These are phyloP conservation scores for Sporothrix curviconia DNA, from an alignment of 2,329 filamentous ascomycete genomes.

Conservation along the genomic window DNA sequence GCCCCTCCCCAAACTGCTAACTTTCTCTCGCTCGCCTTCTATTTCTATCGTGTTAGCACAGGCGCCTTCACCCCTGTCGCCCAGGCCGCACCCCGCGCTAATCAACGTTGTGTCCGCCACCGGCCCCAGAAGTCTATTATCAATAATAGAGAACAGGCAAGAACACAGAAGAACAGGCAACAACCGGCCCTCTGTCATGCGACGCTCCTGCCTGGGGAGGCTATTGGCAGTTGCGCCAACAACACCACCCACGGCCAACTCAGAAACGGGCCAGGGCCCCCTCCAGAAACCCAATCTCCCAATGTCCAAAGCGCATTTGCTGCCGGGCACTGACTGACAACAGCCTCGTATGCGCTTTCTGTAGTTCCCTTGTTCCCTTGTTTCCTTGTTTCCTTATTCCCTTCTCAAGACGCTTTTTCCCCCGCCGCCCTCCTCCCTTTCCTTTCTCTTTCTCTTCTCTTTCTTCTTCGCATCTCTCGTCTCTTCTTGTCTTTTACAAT, in stretches of 20 bases:
- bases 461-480: not conserved
- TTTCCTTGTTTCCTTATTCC: not conserved
- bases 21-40: not conserved
- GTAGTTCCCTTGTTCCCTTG: not conserved
- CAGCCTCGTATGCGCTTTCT: not conserved
- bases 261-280: not conserved
- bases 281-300: not conserved
- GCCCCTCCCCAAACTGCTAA: conserved; percentile 14
- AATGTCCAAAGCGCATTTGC: too few relatives aligned
- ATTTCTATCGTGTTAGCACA: conserved; percentile 1
- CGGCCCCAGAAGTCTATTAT: conserved; percentile 17
- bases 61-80: conserved; percentile 6
- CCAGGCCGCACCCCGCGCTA: conserved; percentile 18
- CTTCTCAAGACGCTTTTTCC: not conserved
- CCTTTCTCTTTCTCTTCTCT: not conserved
- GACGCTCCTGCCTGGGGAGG: conserved; percentile 12
- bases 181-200: conserved; percentile 17
- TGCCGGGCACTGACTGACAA: too few relatives aligned
- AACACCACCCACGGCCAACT: not conserved
- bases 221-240: conserved; percentile 9
- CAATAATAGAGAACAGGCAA: conserved; percentile 20
- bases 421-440: not conserved
- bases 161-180: conserved; percentile 18
- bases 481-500: not conserved
- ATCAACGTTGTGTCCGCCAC: conserved; percentile 7